Evolutionary conservation across 306 rosid genomes (phyloP).

Genomic region (Trichosanthes cucumerina): DNA sequence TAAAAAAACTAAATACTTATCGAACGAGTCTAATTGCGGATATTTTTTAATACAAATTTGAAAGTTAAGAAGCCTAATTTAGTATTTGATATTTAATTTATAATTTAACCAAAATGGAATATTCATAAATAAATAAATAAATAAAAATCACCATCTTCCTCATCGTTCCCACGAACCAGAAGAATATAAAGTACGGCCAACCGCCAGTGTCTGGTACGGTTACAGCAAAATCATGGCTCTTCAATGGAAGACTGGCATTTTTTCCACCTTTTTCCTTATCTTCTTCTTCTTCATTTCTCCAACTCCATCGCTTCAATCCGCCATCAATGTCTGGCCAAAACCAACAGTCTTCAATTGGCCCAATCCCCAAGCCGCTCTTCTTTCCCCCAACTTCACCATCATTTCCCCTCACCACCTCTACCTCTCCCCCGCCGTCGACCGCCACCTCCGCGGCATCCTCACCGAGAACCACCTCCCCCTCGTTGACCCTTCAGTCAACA

Average conservation of each 20-base stretch:
- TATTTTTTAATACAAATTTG: too few relatives aligned
- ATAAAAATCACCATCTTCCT: background rate
- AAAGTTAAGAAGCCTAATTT: too few relatives aligned
- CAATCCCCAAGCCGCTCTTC: constrained; percentile 31
- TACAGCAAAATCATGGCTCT: background rate
- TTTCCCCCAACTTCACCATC: constrained; percentile 57
- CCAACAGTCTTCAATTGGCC: constrained; percentile 58
- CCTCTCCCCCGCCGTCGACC: constrained; percentile 44
- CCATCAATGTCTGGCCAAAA: constrained; percentile 63
- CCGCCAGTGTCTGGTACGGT: background rate
- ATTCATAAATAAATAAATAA: background rate
- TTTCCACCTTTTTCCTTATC: background rate
- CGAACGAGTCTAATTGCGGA: too few relatives aligned
- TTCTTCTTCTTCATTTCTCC: background rate
- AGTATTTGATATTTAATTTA: too few relatives aligned
- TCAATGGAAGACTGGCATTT: background rate
- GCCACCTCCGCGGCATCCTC: constrained; percentile 41
- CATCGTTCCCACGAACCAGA: background rate
- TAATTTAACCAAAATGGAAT: too few relatives aligned
- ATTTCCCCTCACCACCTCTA: constrained; percentile 24
- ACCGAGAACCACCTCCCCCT: constrained; percentile 58
- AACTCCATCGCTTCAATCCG: background rate
- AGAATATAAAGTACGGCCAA: background rate
- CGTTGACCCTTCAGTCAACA: constrained; percentile 13
- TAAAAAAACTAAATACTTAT: too few relatives aligned